A percentile compares a stretch with the other conserved stretches of the same genome.
Conservation (phyloP, 2,329 filamentous ascomycete genomes). For the Fusarium citri region DNA sequence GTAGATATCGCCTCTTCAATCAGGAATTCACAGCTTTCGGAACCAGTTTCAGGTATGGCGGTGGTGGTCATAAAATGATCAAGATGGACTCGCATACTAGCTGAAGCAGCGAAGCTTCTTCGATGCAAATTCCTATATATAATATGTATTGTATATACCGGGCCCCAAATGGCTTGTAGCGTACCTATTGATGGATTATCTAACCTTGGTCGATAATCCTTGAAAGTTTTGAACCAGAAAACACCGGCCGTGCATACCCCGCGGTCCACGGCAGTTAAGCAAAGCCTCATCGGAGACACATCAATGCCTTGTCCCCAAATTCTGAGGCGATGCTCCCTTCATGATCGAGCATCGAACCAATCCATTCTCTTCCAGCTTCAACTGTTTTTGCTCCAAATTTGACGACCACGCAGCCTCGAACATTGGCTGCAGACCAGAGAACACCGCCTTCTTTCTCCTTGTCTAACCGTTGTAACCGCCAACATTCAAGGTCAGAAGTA, state of each 20-base stretch:
- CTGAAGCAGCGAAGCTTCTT: background rate
- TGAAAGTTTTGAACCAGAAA: background rate
- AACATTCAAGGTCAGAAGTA: constrained; percentile 59
- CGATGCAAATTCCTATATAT: background rate
- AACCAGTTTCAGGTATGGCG: background rate
- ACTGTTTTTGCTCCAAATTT: constrained; percentile 89
- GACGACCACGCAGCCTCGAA: constrained; percentile 86
- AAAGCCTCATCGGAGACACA: constrained; percentile 73
- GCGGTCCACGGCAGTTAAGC: background rate
- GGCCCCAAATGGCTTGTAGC: background rate
- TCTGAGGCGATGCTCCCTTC: constrained; percentile 77
- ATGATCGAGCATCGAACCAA: constrained; percentile 77
- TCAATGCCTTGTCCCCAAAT: constrained; percentile 84
- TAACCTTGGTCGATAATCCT: background rate
- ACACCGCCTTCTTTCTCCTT: constrained; percentile 71
- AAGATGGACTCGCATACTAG: background rate
- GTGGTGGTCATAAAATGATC: background rate
- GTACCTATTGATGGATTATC: background rate
- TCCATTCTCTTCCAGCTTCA: constrained; percentile 84
- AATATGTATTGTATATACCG: background rate
- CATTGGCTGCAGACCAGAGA: constrained; percentile 84
- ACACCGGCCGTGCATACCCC: background rate
- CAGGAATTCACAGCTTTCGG: background rate
- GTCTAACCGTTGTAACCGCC: constrained; percentile 66
- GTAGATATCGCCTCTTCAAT: background rate